phyloP scores from a whole-genome alignment of 2,329 filamentous ascomycete genomes.

The Colletotrichum noveboracense region DNA sequence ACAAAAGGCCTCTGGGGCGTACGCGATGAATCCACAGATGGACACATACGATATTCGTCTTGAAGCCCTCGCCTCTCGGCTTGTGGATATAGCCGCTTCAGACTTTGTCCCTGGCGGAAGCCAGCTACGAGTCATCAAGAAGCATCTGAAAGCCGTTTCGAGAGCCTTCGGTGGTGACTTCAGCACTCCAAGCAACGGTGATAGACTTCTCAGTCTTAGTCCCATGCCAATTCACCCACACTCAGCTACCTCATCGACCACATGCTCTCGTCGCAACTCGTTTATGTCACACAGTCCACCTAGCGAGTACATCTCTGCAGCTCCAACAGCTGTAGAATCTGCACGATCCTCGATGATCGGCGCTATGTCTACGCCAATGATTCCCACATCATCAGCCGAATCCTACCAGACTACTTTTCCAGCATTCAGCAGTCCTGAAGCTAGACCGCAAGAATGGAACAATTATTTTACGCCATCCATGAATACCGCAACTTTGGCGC shows the following conservation, averaged over 20 bases:
- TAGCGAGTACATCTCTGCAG: constrained; percentile 7
- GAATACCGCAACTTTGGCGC: background rate
- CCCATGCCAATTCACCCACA: background rate
- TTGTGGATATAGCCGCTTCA: background rate
- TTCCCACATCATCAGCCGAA: background rate
- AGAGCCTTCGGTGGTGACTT: background rate
- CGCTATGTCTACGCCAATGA: constrained; percentile 20
- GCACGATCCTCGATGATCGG: constrained; percentile 14
- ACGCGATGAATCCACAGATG: background rate
- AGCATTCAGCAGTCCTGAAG: constrained; percentile 28
- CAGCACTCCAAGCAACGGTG: background rate
- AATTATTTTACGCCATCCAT: background rate
- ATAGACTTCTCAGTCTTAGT: background rate
- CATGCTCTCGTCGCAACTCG: background rate
- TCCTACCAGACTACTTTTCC: constrained; percentile 19
- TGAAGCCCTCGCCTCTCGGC: background rate
- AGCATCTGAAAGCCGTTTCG: background rate
- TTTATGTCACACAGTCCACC: background rate
- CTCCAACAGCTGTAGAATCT: constrained; percentile 16
- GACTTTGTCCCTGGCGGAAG: background rate
- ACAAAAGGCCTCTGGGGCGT: background rate
- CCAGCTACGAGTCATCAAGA: background rate
- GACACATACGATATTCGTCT: background rate
- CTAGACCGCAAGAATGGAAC: constrained; percentile 30
- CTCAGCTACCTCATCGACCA: background rate